A percentile compares a stretch with the other conserved stretches of the same genome.
Conservation (phyloP, 768 basidiomycete species). For the Boletus bicolor region DNA sequence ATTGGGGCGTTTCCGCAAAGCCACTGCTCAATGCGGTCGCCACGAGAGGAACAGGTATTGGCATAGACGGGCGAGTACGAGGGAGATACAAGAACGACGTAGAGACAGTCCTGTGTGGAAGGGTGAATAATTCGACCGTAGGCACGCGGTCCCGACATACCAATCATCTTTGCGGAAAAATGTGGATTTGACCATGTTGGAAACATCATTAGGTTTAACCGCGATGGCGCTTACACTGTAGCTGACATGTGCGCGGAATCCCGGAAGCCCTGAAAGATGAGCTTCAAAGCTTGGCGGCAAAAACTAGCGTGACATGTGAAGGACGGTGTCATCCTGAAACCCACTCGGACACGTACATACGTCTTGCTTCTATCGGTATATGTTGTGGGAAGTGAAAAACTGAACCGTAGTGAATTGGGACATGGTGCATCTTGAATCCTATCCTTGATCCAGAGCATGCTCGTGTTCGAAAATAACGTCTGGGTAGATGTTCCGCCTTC, state of each 20-base stretch:
- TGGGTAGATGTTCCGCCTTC: constrained; percentile 59
- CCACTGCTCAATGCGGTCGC: constrained; percentile 30
- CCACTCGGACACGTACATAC: constrained; percentile 47
- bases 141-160: constrained; percentile 36
- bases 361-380: constrained; percentile 53
- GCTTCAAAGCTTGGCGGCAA: constrained; percentile 70
- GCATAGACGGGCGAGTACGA: constrained; percentile 55
- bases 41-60: constrained; percentile 47
- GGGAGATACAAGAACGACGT: constrained; percentile 66
- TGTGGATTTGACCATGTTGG: constrained; percentile 48
- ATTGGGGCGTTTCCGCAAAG: constrained; percentile 45
- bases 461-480: constrained; percentile 50
- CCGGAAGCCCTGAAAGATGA: constrained; percentile 67
- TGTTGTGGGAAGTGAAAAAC: constrained; percentile 52
- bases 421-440: constrained; percentile 39
- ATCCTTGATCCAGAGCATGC: constrained; percentile 58
- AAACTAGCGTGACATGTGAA: constrained; percentile 38
- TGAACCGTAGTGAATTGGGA: constrained; percentile 52
- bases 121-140: neutral
- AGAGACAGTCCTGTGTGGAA: constrained; percentile 43
- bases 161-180: constrained; percentile 51
- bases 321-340: neutral
- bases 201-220: constrained; percentile 43
- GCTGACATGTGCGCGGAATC: constrained; percentile 62
- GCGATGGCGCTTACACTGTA: constrained; percentile 58